Evolutionary conservation across 2,329 filamentous ascomycete species (phyloP).

Genomic region (Lasiodiplodia citricola): DNA sequence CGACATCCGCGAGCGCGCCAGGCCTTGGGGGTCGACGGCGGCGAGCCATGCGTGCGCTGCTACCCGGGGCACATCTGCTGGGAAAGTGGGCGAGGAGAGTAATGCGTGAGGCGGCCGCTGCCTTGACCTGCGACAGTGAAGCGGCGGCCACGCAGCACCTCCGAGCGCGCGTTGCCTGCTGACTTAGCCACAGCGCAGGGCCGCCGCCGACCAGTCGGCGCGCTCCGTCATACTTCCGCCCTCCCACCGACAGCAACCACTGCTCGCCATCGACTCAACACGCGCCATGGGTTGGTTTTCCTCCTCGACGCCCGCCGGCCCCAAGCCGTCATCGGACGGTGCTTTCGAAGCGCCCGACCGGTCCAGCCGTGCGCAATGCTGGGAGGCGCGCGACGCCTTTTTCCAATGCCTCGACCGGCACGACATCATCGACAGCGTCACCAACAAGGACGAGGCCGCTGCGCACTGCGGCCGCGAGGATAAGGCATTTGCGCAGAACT

Average conservation of each 20-base stretch:
- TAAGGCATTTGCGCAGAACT: constrained; percentile 78
- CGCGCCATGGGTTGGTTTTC: constrained; percentile 60
- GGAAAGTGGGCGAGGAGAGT: constrained; percentile 9
- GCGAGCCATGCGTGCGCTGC: constrained; percentile 51
- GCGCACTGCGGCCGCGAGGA: constrained; percentile 63
- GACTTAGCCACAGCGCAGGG: constrained; percentile 1
- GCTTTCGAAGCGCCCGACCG: constrained; percentile 82
- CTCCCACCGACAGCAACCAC: neutral
- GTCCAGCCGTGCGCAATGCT: constrained; percentile 81
- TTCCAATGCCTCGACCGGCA: constrained; percentile 85
- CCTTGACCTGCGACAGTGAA: constrained; percentile 7
- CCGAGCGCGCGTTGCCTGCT: constrained; percentile 12
- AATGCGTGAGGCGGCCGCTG: neutral
- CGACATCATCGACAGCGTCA: constrained; percentile 77
- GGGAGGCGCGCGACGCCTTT: constrained; percentile 86
- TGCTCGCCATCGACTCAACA: neutral
- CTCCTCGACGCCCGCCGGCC: constrained; percentile 43
- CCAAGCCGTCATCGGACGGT: constrained; percentile 54
- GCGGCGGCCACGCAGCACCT: constrained; percentile 24
- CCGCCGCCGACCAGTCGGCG: neutral
- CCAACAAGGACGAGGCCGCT: constrained; percentile 58
- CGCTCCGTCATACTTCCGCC: neutral
- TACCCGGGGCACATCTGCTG: constrained; percentile 22
- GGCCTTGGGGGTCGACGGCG: constrained; percentile 68
- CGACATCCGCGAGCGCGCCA: constrained; percentile 69